phyloP scores from a whole-genome alignment of 257 asterid species.

The Solanum infundibuliforme region DNA sequence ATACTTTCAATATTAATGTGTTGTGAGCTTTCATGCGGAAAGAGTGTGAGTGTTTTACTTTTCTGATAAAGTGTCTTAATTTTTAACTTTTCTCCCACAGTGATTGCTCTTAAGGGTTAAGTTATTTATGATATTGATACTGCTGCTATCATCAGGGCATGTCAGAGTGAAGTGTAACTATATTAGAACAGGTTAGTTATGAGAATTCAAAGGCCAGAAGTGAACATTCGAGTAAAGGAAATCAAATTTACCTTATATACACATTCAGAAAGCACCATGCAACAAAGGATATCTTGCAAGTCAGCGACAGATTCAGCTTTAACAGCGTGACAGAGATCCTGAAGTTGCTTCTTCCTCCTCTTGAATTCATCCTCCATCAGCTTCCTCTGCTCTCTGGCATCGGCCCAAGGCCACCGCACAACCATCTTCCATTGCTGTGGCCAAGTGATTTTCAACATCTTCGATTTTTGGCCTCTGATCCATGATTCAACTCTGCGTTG shows the following conservation, averaged over 20 bases:
- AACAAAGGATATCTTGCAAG: constrained; percentile 90
- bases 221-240: not conserved
- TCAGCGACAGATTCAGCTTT: constrained; percentile 79
- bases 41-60: not conserved
- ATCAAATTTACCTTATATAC: constrained; percentile 17
- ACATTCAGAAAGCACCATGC: constrained; percentile 97
- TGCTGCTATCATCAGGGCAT: not conserved
- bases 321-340: constrained; percentile 64
- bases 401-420: constrained; percentile 86
- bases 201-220: not conserved
- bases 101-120: not conserved
- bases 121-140: not conserved
- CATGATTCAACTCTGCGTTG: constrained; percentile 82
- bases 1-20: not conserved
- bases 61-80: too few relatives aligned
- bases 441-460: constrained; percentile 64
- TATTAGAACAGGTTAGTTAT: not conserved
- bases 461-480: constrained; percentile 80
- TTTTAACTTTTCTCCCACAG: not conserved
- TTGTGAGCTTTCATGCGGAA: not conserved
- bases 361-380: constrained; percentile 63
- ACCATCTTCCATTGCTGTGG: constrained; percentile 72
- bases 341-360: constrained; percentile 66
- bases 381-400: constrained; percentile 56
- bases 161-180: not conserved